Evolutionary conservation across 306 rosid genomes (phyloP).

Genomic region (Cucumis melo): DNA sequence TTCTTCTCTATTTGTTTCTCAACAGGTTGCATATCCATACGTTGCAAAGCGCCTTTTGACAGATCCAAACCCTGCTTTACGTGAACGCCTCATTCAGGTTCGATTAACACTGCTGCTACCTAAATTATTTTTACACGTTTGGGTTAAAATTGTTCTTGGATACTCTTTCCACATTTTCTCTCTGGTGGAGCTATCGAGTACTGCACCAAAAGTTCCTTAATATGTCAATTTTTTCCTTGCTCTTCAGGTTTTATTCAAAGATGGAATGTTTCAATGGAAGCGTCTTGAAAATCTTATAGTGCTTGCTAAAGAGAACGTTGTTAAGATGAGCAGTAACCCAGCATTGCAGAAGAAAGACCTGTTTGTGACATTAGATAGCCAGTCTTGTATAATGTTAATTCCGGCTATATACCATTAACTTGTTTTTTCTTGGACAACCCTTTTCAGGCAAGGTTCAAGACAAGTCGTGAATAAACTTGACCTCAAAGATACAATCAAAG

Average conservation of each 20-base stretch:
- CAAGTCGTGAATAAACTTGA: conserved; percentile 53
- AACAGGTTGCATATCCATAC: conserved; percentile 96
- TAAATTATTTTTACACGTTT: neutral
- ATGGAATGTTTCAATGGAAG: conserved; percentile 92
- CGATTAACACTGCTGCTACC: conserved; percentile 20
- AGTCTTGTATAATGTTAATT: conserved; percentile 9
- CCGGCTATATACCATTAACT: conserved; percentile 7
- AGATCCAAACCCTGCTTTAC: conserved; percentile 95
- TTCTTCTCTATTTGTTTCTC: conserved; percentile 12
- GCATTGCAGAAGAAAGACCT: conserved; percentile 53
- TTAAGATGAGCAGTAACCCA: conserved; percentile 92
- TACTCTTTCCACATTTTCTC: neutral
- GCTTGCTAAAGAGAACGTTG: conserved; percentile 91
- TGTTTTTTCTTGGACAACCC: conserved; percentile 10
- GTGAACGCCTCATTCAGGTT: conserved; percentile 96
- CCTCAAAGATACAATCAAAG: conserved; percentile 92
- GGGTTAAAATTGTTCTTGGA: neutral
- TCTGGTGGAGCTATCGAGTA: neutral
- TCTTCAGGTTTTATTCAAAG: conserved; percentile 82
- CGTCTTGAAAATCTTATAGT: conserved; percentile 93
- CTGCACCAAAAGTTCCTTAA: neutral
- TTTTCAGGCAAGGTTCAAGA: conserved; percentile 37
- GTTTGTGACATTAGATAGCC: conserved; percentile 31
- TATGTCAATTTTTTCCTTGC: neutral
- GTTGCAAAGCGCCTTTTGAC: conserved; percentile 90